Evolutionary conservation across 1,284 basidiomycete genomes (phyloP).

Genomic region (Stereum hirsutum): DNA sequence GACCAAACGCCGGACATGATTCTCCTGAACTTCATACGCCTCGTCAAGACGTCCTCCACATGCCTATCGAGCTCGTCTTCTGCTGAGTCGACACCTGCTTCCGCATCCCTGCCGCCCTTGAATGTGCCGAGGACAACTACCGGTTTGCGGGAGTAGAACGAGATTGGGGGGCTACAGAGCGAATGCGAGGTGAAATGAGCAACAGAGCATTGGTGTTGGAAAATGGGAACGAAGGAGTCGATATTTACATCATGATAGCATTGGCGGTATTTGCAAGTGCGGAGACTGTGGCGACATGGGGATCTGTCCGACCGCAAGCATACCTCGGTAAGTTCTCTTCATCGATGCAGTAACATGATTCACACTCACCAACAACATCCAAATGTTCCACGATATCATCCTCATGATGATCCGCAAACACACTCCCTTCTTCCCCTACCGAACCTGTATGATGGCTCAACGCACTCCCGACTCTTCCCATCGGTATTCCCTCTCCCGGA

Average conservation of each 20-base stretch:
- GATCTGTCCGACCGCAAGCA: conserved; percentile 36
- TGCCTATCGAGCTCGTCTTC: conserved; percentile 72
- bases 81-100: conserved; percentile 26
- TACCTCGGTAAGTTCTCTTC: conserved; percentile 1
- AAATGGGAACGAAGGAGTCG: too few relatives aligned
- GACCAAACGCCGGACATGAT: conserved; percentile 71
- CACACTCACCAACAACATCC: conserved; percentile 76
- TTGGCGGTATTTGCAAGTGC: conserved; percentile 74
- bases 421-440: too few relatives aligned
- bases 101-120: conserved; percentile 15
- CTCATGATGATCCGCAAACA: conserved; percentile 35
- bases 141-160: conserved; percentile 62
- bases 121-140: conserved; percentile 37
- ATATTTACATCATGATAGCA: conserved; percentile 61
- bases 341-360: conserved; percentile 11
- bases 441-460: too few relatives aligned
- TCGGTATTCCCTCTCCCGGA: too few relatives aligned
- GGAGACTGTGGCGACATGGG: conserved; percentile 63
- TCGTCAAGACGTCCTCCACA: conserved; percentile 69
- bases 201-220: conserved; percentile 3
- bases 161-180: conserved; percentile 61
- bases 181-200: background rate
- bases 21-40: conserved; percentile 52
- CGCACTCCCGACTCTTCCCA: too few relatives aligned
- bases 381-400: conserved; percentile 71